Evolutionary conservation across 805 yeast genomes (phyloP), one percentile per base, ranked within the genome.

Genomic region (Tetrapisispora phaffii): DNA sequence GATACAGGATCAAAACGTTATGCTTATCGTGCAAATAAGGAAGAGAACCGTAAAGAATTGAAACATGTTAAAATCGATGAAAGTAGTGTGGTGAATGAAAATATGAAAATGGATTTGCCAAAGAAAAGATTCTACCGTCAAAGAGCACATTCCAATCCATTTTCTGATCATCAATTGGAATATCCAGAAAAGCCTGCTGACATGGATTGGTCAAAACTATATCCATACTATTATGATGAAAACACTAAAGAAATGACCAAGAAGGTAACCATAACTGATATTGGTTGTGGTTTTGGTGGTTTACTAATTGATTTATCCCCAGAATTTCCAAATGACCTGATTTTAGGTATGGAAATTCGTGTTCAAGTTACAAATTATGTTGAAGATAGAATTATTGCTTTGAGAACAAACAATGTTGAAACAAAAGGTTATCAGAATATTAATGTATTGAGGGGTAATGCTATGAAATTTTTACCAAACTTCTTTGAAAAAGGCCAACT

Each of bases 281-380:
- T 93, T 47, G 98, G 98, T 8, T 93, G 98, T 68, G 98, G 98
- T 1, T 93, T 85, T 63, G 98, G 98, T 44, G 98, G 98, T 0
- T 71, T 93, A 47, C 63, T 86, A 54, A 79, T 84, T 31, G 83
- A 86, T 44, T 72, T 93, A 46, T 82, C 96, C 4, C 83, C 88
- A 5, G 77, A 69, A 45, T 82, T 85, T 50, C 88, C 93, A 1
- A 77, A 84, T 3, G 75, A 73, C 13, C 70, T 86, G 57, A 81
- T 88, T 38, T 70, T 93, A 39, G 98, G 98, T 16, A 88, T 93
- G 96, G 98, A 93, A 67, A 93, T 93, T 59, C 76, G 98, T 60
- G 96, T 89, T 17, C 98, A 93, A 66, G 98, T 93, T 41, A 90
- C 97, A 1, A 88, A 93, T 55, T 93, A 89, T 59, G 97, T 93